Percentiles rank a stretch among this genome's conserved stretches.
phyloP scores from a whole-genome alignment of 208 protist genomes.

The Trypanosoma conorhini region DNA sequence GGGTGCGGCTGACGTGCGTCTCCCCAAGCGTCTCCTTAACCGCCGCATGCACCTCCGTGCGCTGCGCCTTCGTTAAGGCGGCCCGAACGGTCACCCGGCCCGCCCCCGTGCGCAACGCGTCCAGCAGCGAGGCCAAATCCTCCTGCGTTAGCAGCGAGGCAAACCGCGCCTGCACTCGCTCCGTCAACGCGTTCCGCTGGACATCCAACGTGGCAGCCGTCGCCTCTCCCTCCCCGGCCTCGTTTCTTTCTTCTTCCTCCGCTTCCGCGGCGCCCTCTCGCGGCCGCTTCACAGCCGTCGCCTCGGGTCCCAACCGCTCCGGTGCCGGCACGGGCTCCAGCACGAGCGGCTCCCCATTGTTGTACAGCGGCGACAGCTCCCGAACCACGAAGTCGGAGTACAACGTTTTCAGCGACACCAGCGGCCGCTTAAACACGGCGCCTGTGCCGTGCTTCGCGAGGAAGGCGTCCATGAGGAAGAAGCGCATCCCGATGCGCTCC shows the following conservation, averaged over 20 bases:
- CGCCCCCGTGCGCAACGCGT: slow-evolving; percentile 28
- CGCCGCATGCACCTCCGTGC: slow-evolving; percentile 56
- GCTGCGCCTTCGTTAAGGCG: slow-evolving; percentile 54
- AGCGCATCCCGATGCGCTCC: slow-evolving; percentile 54
- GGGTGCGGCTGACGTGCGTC: slow-evolving; percentile 72
- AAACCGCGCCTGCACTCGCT: slow-evolving; percentile 21
- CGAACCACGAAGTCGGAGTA: slow-evolving; percentile 91
- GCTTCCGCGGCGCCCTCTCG: neutral
- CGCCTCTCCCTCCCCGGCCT: neutral
- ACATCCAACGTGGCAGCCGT: neutral
- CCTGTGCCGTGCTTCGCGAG: neutral
- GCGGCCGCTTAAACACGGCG: slow-evolving; percentile 11
- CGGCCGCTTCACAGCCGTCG: slow-evolving; percentile 10
- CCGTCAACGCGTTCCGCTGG: neutral
- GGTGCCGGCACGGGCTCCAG: slow-evolving; percentile 36
- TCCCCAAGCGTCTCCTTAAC: slow-evolving; percentile 54
- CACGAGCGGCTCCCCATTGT: slow-evolving; percentile 54
- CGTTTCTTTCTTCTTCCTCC: slow-evolving; percentile 2
- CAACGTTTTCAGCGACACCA: slow-evolving; percentile 74
- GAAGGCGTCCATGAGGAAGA: slow-evolving; percentile 45
- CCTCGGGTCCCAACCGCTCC: neutral
- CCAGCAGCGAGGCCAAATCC: slow-evolving; percentile 50
- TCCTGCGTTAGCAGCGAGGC: slow-evolving; percentile 34
- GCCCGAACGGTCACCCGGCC: slow-evolving; percentile 34
- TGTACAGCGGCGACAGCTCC: slow-evolving; percentile 66